Evolutionary conservation across 495 filamentous ascomycete genomes (phyloP).

Genomic region (Annulohypoxylon bovei): DNA sequence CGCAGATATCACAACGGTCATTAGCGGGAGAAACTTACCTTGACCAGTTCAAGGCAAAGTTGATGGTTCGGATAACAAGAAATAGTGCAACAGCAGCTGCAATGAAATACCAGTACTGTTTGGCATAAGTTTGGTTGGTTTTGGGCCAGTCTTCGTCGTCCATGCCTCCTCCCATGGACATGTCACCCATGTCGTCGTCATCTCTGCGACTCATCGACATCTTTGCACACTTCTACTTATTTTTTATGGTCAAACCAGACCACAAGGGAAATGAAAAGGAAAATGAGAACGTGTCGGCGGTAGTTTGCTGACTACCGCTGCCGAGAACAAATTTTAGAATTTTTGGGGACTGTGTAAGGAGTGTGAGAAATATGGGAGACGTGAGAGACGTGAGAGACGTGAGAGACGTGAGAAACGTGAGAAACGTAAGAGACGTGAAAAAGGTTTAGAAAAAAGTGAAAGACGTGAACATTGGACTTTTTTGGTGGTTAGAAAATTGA

Average conservation of each 20-base stretch:
- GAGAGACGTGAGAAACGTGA: neutral
- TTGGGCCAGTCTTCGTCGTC: neutral
- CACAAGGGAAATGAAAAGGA: neutral
- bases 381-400: no score
- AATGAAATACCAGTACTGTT: slow-evolving; percentile 62
- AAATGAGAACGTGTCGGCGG: neutral
- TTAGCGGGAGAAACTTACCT: slow-evolving; percentile 43
- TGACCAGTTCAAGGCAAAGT: slow-evolving; percentile 46
- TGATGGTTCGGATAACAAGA: slow-evolving; percentile 50
- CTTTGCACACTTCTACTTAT: slow-evolving; percentile 17
- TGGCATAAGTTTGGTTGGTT: slow-evolving; percentile 54
- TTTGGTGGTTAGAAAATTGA: neutral
- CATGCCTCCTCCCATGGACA: slow-evolving; percentile 34
- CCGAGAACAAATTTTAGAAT: slow-evolving; percentile 8
- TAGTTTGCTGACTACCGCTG: neutral
- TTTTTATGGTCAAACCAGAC: neutral
- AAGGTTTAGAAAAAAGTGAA: neutral
- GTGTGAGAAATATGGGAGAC: neutral
- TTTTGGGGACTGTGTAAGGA: neutral
- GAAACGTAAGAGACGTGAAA: neutral
- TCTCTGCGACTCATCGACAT: slow-evolving; percentile 29
- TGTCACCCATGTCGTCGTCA: slow-evolving; percentile 46
- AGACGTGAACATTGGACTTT: slow-evolving; percentile 14
- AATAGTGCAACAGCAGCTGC: slow-evolving; percentile 53
- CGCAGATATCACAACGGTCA: neutral